Conservation (phyloP, 306 rosid genomes). For the Medicago truncatula region MtrunA17r5.0-ANR NC_053049.1:29066501-29067000, state of each 20-base stretch:
- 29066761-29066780: background rate
- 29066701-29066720: background rate
- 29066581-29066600: too few species aligned
- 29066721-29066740: background rate
- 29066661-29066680: background rate
- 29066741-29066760: background rate
- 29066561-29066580: background rate
- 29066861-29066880: constrained; percentile 22
- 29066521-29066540: constrained; percentile 15
- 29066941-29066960: background rate
- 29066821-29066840: background rate
- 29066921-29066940: background rate
- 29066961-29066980: background rate
- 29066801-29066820: background rate
- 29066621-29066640: background rate
- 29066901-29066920: constrained; percentile 18
- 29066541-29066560: background rate
- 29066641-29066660: background rate
- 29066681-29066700: background rate
- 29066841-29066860: background rate
- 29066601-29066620: constrained; percentile 3
- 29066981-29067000: too few species aligned
- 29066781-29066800: background rate
- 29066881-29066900: background rate
- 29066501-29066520: constrained; percentile 16